phyloP scores from a whole-genome alignment of 495 filamentous ascomycete species.

The Sordaria brevicollis region DNA sequence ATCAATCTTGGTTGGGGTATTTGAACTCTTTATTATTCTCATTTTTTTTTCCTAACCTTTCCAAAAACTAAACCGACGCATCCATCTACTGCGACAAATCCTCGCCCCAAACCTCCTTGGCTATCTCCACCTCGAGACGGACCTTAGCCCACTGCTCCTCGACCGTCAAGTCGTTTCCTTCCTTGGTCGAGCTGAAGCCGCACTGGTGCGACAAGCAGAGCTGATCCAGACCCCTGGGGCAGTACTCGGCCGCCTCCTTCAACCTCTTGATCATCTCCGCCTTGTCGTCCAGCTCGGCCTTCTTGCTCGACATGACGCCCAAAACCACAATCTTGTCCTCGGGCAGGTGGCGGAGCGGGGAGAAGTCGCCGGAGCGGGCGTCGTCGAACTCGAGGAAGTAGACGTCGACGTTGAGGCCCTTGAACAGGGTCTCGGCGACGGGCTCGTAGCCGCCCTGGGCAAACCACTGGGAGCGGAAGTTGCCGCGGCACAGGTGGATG shows the following conservation, averaged over 20 bases:
- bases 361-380: conserved; percentile 53
- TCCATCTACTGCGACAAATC: conserved; percentile 27
- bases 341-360: conserved; percentile 51
- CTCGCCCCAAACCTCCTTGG: conserved; percentile 38
- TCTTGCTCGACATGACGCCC: conserved; percentile 57
- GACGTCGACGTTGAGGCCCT: conserved; percentile 52
- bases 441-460: conserved; percentile 59
- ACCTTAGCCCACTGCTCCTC: conserved; percentile 50
- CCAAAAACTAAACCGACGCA: background rate
- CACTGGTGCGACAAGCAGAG: conserved; percentile 59
- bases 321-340: conserved; percentile 56
- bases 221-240: conserved; percentile 47
- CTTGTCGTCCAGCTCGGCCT: conserved; percentile 51
- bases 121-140: conserved; percentile 33
- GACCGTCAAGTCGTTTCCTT: conserved; percentile 49
- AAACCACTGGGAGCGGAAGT: conserved; percentile 49
- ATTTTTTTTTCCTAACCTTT: background rate
- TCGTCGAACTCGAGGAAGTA: conserved; percentile 66
- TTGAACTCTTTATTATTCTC: background rate
- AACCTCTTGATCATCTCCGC: conserved; percentile 47
- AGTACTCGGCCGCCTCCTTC: conserved; percentile 48
- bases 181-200: conserved; percentile 55
- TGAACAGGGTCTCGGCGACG: conserved; percentile 55
- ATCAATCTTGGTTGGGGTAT: background rate
- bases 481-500: conserved; percentile 56